Evolutionary conservation across 805 yeast species (phyloP).

Genomic region (Cyberlindnera nakhonratchasimensis): DNA sequence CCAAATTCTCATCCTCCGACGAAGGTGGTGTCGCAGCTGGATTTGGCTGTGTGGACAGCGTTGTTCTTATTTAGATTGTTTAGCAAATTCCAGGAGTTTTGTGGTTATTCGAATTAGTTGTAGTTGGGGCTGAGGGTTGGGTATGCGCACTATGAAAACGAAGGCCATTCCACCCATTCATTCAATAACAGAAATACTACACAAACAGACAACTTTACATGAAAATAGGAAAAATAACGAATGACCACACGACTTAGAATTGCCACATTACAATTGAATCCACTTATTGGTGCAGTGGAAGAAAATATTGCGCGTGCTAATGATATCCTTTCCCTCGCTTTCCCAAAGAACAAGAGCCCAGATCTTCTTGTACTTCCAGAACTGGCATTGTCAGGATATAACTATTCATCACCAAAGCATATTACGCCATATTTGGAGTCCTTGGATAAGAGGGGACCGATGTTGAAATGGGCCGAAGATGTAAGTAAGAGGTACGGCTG

Average conservation of each 20-base stretch:
- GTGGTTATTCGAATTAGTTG: not conserved
- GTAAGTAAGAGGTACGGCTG: slow-evolving; percentile 51
- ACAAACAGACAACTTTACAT: not conserved
- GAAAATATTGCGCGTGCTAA: slow-evolving; percentile 49
- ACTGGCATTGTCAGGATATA: slow-evolving; percentile 80
- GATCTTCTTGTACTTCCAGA: slow-evolving; percentile 84
- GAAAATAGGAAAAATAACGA: too few relatives aligned
- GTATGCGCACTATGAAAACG: not conserved
- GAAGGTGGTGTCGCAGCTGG: slow-evolving; percentile 99
- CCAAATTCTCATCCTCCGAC: slow-evolving; percentile 80
- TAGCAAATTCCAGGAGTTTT: too few relatives aligned
- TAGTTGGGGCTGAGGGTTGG: too few relatives aligned
- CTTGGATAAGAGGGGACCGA: slow-evolving; percentile 38
- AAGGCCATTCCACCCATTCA: not conserved
- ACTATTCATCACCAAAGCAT: slow-evolving; percentile 50
- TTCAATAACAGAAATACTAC: not conserved
- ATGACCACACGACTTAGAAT: slow-evolving; percentile 38
- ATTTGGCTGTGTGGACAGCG: slow-evolving; percentile 91
- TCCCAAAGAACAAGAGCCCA: slow-evolving; percentile 32
- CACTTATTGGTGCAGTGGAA: slow-evolving; percentile 55
- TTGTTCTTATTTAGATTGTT: slow-evolving; percentile 41
- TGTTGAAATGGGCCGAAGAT: slow-evolving; percentile 53
- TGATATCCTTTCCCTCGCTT: slow-evolving; percentile 21
- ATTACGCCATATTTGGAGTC: slow-evolving; percentile 53
- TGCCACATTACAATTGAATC: slow-evolving; percentile 68